These are phyloP conservation scores for Scedosporium boydii DNA, from an alignment of 2,329 filamentous ascomycete genomes.

Conservation along the genomic window DNA sequence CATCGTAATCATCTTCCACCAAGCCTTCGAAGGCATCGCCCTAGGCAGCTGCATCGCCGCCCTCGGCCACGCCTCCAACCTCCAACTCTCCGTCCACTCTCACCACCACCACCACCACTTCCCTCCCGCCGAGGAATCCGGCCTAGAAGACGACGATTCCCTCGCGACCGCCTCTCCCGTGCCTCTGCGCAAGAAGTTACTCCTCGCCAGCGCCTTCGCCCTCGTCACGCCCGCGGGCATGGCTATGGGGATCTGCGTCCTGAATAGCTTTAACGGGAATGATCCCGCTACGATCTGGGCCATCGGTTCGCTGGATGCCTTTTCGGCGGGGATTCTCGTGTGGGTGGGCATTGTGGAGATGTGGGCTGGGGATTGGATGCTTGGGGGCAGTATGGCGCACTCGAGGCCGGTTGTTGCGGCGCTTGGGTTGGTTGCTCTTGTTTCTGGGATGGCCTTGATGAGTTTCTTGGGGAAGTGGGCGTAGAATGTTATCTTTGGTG, in stretches of 20 bases:
- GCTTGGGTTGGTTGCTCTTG: slow-evolving; percentile 41
- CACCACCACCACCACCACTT: slow-evolving; percentile 13
- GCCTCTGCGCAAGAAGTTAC: slow-evolving; percentile 39
- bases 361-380: slow-evolving; percentile 63
- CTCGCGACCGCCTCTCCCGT: slow-evolving; percentile 13
- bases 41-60: slow-evolving; percentile 61
- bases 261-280: slow-evolving; percentile 65
- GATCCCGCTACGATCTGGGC: slow-evolving; percentile 58
- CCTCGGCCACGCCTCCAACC: slow-evolving; percentile 26
- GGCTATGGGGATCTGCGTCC: slow-evolving; percentile 67
- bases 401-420: slow-evolving; percentile 37
- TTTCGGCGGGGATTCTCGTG: slow-evolving; percentile 67
- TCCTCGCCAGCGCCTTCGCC: slow-evolving; percentile 55
- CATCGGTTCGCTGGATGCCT: slow-evolving; percentile 62
- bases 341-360: slow-evolving; percentile 76
- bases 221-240: slow-evolving; percentile 69
- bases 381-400: slow-evolving; percentile 45
- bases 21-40: slow-evolving; percentile 69
- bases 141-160: slow-evolving; percentile 7
- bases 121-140: slow-evolving; percentile 9
- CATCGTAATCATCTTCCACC: slow-evolving; percentile 65
- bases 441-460: slow-evolving; percentile 59
- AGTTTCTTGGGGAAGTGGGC: slow-evolving; percentile 69
- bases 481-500: slow-evolving; percentile 17
- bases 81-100: slow-evolving; percentile 11